Conservation (phyloP, 768 basidiomycete species). For the Coprinopsis strossmayeri region DNA sequence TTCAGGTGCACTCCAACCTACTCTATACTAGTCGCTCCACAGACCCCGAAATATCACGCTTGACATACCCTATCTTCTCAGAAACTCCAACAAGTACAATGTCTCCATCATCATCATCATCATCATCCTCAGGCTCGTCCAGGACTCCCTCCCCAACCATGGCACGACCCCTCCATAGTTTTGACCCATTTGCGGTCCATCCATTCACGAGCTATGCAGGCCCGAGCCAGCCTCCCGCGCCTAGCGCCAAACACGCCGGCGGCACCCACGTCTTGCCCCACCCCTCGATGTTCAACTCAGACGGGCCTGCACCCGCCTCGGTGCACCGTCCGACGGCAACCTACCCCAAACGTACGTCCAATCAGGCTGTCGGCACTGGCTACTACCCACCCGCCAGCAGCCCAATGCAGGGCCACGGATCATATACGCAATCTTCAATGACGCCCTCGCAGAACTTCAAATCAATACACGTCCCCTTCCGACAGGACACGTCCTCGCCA, state of each 20-base stretch:
- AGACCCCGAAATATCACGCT: no score
- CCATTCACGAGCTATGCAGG: conserved; percentile 10
- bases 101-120: not conserved
- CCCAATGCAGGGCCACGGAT: no score
- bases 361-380: not conserved
- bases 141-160: conserved; percentile 7
- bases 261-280: conserved; percentile 6
- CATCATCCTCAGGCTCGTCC: conserved; percentile 5
- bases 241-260: not conserved
- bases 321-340: not conserved
- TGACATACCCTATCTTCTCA: not conserved
- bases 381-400: no score
- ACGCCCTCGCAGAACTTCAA: conserved; percentile 1
- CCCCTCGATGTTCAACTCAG: conserved; percentile 7
- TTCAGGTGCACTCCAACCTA: conserved; percentile 2
- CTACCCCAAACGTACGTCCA: conserved; percentile 2
- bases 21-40: not conserved
- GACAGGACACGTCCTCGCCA: conserved; percentile 10
- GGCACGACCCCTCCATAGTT: not conserved
- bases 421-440: not conserved
- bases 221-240: conserved; percentile 2
- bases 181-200: conserved; percentile 10
- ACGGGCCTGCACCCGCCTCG: not conserved
- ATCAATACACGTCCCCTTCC: conserved; percentile 8
- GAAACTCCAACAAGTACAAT: not conserved